Conservation (phyloP, 176 grass and related monocot species). For the Urochloa ruziziensis region DNA sequence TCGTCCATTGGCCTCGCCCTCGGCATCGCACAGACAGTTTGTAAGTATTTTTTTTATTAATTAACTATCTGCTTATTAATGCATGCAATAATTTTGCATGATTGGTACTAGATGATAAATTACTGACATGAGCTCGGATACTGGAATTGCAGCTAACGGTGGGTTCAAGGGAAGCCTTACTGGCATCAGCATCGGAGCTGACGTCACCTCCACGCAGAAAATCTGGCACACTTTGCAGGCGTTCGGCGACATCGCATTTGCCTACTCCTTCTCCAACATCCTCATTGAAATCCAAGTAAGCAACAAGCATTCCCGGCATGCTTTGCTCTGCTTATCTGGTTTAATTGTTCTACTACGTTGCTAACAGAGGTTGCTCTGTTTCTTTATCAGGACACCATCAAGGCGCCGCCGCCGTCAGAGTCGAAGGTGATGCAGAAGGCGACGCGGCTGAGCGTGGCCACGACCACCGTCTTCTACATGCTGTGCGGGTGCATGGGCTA, state of each 20-base stretch:
- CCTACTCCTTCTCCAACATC: conserved; percentile 40
- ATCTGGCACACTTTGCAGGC: conserved; percentile 37
- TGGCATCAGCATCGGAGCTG: conserved; percentile 30
- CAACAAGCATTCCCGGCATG: not conserved
- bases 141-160: not conserved
- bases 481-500: conserved; percentile 87
- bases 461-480: conserved; percentile 67
- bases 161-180: conserved; percentile 30
- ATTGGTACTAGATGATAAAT: not conserved
- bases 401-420: conserved; percentile 47
- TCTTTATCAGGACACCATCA: conserved; percentile 46
- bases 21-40: conserved; percentile 30
- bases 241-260: conserved; percentile 47
- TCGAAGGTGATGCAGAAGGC: conserved; percentile 55
- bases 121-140: not conserved
- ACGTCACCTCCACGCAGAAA: conserved; percentile 24
- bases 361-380: not conserved
- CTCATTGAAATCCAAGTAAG: conserved; percentile 42
- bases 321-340: not conserved
- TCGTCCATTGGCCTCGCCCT: conserved; percentile 38
- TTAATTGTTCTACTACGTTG: not conserved
- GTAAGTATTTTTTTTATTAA: conserved; percentile 11
- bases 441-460: conserved; percentile 22
- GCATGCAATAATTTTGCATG: not conserved
- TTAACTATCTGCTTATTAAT: not conserved